Conservation (phyloP, 2,329 filamentous ascomycete genomes). For the Botrytis tulipae region DNA sequence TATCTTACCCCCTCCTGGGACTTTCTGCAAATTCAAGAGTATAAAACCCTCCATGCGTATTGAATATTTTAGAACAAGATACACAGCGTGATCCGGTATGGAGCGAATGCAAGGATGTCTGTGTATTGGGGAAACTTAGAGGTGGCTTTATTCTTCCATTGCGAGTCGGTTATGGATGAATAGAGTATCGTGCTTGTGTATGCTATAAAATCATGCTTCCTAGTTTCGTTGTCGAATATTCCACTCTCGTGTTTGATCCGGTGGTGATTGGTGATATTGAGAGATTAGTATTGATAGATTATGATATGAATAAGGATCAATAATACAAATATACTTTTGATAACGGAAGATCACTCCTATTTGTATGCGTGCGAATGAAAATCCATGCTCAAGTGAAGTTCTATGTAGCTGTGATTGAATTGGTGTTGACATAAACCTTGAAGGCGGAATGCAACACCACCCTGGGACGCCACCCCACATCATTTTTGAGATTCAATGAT, state of each 20-base stretch:
- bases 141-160: not conserved
- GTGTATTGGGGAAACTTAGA: not conserved
- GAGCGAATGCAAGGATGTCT: not conserved
- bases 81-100: not conserved
- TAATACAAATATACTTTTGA: not conserved
- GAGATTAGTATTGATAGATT: not conserved
- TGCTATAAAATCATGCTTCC: not conserved
- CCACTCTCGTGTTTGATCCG: accelerated
- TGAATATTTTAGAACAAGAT: not conserved
- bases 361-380: not conserved
- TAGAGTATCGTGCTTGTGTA: not conserved
- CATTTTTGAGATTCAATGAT: no score
- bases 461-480: not conserved
- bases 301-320: not conserved
- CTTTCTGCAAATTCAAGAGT: accelerated
- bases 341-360: not conserved
- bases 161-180: not conserved
- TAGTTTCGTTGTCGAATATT: not conserved
- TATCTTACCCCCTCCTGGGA: accelerated
- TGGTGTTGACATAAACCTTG: not conserved
- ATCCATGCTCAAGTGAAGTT: not conserved
- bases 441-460: not conserved
- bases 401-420: not conserved
- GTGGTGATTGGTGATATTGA: not conserved
- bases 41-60: not conserved